These are phyloP conservation scores for Eleusine coracana DNA, from an alignment of 176 grass and related monocot species.

Conservation along the genomic window DNA sequence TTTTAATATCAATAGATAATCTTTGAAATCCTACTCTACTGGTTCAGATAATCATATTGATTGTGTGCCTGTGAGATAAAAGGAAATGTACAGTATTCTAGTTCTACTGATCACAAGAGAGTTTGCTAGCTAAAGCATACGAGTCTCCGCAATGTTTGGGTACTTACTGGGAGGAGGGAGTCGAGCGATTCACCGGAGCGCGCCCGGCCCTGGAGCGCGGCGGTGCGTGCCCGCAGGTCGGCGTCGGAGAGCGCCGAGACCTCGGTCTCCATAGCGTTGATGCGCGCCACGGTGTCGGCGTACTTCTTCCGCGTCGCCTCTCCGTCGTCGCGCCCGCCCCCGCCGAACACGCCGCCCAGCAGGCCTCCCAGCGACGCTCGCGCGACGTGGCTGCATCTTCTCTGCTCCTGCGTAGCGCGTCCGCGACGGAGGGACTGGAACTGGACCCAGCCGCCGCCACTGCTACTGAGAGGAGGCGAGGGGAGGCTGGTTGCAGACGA, in stretches of 20 bases:
- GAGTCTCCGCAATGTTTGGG: background rate
- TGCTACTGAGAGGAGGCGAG: slow-evolving; percentile 11
- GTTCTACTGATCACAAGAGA: background rate
- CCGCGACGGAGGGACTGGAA: background rate
- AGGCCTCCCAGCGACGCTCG: slow-evolving; percentile 64
- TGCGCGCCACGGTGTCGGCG: slow-evolving; percentile 55
- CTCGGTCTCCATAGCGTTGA: slow-evolving; percentile 76
- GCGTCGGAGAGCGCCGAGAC: slow-evolving; percentile 74
- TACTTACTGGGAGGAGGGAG: slow-evolving; percentile 82
- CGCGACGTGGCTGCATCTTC: background rate
- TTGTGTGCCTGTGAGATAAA: background rate
- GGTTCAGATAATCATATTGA: background rate
- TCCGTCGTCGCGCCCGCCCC: slow-evolving; percentile 72
- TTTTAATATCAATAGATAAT: background rate
- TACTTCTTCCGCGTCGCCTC: slow-evolving; percentile 77
- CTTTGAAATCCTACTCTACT: background rate
- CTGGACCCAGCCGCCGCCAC: background rate
- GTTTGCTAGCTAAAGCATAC: background rate
- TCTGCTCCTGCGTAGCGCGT: background rate
- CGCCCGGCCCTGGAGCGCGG: slow-evolving; percentile 70
- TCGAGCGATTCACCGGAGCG: slow-evolving; percentile 70
- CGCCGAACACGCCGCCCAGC: slow-evolving; percentile 79
- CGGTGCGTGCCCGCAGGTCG: slow-evolving; percentile 68
- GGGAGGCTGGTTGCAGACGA: slow-evolving; percentile 6
- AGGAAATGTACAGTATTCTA: background rate